phyloP scores from a whole-genome alignment of 768 basidiomycete genomes.

The Mycena crocata region DNA sequence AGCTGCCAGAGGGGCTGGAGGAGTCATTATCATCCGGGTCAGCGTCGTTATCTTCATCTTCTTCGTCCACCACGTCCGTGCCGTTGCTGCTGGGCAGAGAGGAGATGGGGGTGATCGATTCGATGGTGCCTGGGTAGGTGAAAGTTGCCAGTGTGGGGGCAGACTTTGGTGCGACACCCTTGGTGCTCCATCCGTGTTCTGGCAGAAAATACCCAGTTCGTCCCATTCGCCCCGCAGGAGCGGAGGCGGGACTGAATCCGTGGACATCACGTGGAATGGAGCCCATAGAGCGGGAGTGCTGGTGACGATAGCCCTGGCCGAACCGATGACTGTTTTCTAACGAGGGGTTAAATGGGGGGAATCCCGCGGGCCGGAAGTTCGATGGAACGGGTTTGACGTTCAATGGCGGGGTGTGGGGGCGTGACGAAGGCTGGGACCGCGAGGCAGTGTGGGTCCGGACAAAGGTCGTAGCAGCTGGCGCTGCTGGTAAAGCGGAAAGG shows the following conservation, averaged over 20 bases:
- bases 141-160: constrained; percentile 35
- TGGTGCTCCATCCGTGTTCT: constrained; percentile 30
- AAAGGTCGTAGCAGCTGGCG: constrained; percentile 10
- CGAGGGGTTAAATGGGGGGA: constrained; percentile 13
- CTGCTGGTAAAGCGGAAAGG: constrained; percentile 20
- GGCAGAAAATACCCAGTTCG: constrained; percentile 29
- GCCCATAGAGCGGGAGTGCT: constrained; percentile 34
- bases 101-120: constrained; percentile 18
- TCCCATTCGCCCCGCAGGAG: constrained; percentile 30
- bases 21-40: constrained; percentile 37
- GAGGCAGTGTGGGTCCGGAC: constrained; percentile 26
- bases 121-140: constrained; percentile 37
- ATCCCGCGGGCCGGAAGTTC: constrained; percentile 20
- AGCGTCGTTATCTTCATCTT: constrained; percentile 47
- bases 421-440: constrained; percentile 31
- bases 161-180: constrained; percentile 28
- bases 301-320: constrained; percentile 25
- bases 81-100: constrained; percentile 18
- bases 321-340: constrained; percentile 25
- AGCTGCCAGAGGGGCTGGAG: constrained; percentile 31
- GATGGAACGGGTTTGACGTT: constrained; percentile 28
- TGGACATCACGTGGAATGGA: constrained; percentile 33
- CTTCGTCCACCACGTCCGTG: constrained; percentile 41
- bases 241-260: constrained; percentile 15
- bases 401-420: constrained; percentile 29